Base-by-base conservation (phyloP, 805 yeast species). In the Saccharomycopsis sp. region DNA sequence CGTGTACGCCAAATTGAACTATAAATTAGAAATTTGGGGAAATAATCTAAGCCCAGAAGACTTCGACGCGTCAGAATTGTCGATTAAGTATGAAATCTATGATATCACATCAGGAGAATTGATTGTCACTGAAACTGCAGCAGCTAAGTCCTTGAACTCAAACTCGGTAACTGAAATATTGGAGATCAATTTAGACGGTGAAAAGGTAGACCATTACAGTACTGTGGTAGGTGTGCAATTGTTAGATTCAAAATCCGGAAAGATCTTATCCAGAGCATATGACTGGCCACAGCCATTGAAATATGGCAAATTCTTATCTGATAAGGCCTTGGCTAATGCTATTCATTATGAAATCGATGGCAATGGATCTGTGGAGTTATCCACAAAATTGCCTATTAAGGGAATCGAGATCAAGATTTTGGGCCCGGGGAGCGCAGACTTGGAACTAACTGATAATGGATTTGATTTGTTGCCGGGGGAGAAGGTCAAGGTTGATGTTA, bases 201-300 rank as follows among this genome's bases (percentile, higher is more conserved):
- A n/a, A 55, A 7, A 62, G 56, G 8, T 34, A 52, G 56, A 68
- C 9, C 58, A 57, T 25, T 12, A 58, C 29, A 55, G 55, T 17
- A 52, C 59, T 7, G 67, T 60, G 25, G 64, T 64, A 25, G 57
- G 59, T 44, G 62, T 62, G 53, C 62, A 63, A 54, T 61, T 59
- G 35, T 53, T 56, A 34, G 64, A 52, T 52, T n/a, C 49, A 19
- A 55, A 47, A 22, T n/a, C 17, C n/a, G 66, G 66, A 42, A 41
- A 64, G 1, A 58, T 67, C 3, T 61, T 76, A 35, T 70, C 74
- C 3, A 63, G 72, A 51, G 70, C 73, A 5, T 67, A 71, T 3
- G 79, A 78, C 62, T 79, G 83, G 83, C 83, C 83, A 0, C 82
- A 80, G 64, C 61, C 61, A 12, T 56, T 58, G 35, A 58, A 58